These are phyloP conservation scores for Saccharum officinarum DNA, from an alignment of 176 grass and related monocot species.

Conservation along the genomic window DNA sequence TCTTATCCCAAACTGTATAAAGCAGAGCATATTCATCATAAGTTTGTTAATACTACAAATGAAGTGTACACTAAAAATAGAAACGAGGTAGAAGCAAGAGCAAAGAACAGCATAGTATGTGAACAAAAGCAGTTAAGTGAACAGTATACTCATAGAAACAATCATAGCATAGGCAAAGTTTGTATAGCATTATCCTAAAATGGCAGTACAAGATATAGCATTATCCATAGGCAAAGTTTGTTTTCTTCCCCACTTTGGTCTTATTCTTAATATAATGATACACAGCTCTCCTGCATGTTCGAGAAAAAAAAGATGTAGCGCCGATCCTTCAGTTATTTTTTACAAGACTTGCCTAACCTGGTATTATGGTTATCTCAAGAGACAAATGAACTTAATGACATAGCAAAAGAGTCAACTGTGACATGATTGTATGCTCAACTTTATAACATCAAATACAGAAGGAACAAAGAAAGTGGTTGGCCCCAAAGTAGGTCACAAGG, in stretches of 20 bases:
- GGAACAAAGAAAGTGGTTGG: background rate
- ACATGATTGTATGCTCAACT: background rate
- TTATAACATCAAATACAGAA: background rate
- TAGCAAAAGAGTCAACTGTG: background rate
- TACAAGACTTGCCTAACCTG: background rate
- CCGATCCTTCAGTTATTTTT: background rate
- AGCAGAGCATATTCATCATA: background rate
- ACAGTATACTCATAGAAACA: background rate
- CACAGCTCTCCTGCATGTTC: background rate
- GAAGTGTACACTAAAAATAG: background rate
- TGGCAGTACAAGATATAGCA: background rate
- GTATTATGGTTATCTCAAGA: background rate
- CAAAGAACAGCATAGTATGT: constrained; percentile 2
- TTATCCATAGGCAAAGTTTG: background rate
- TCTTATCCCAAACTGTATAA: constrained; percentile 83
- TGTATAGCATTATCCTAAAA: constrained; percentile 15
- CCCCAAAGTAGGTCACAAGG: background rate
- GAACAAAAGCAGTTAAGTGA: constrained; percentile 6
- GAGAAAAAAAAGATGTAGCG: background rate
- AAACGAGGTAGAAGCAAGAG: constrained; percentile 20
- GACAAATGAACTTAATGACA: background rate
- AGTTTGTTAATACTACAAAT: background rate
- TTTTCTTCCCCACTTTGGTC: background rate
- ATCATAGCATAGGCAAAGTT: background rate
- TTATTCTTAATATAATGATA: no score